Evolutionary conservation across 306 rosid genomes (phyloP).

Genomic region (Comarum palustre): DNA sequence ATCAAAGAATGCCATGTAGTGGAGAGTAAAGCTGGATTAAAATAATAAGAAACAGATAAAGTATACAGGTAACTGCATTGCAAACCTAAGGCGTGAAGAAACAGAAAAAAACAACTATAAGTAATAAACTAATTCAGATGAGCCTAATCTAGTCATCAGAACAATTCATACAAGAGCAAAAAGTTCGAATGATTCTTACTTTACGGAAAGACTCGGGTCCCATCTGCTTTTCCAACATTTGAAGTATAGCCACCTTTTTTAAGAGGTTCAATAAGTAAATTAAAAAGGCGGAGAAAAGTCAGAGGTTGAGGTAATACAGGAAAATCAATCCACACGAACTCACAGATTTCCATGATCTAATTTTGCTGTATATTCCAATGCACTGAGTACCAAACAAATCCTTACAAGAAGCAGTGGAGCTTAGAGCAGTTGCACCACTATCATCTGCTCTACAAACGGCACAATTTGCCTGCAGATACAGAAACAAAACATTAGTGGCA

Average conservation of each 20-base stretch:
- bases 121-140: background rate
- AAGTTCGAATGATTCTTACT: slow-evolving; percentile 47
- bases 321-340: slow-evolving; percentile 33
- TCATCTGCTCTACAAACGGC: slow-evolving; percentile 82
- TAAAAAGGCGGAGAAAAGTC: background rate
- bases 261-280: slow-evolving; percentile 4
- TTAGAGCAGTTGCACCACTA: slow-evolving; percentile 82
- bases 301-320: background rate
- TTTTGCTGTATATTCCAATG: slow-evolving; percentile 79
- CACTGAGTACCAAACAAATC: slow-evolving; percentile 91
- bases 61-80: background rate
- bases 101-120: slow-evolving; percentile 1
- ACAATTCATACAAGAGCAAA: slow-evolving; percentile 7
- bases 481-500: background rate
- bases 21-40: background rate
- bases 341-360: slow-evolving; percentile 96
- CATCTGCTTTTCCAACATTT: slow-evolving; percentile 99
- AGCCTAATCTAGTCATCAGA: slow-evolving; percentile 1
- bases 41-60: background rate
- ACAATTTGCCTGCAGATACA: slow-evolving; percentile 70
- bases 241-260: slow-evolving; percentile 86
- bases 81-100: background rate
- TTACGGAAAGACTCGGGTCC: slow-evolving; percentile 96
- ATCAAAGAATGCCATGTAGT: slow-evolving; percentile 4
- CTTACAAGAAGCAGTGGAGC: slow-evolving; percentile 80